These are phyloP conservation scores for Diversispora eburnea DNA, from an alignment of 192 early-diverging fungal genomes.

Conservation along the genomic window DNA sequence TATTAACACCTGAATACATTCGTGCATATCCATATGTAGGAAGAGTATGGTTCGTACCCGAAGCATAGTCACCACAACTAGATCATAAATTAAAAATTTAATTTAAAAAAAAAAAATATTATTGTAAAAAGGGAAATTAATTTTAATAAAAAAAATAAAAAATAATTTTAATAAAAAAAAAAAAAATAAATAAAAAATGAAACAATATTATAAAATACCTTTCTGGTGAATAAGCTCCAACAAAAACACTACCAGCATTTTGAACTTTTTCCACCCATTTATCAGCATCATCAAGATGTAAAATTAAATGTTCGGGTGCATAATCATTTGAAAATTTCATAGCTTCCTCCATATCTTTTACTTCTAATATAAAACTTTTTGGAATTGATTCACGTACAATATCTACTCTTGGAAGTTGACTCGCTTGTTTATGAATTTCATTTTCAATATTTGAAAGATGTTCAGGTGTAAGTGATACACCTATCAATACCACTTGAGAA, in stretches of 20 bases:
- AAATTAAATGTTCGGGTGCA: conserved; percentile 97
- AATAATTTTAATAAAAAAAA: background rate
- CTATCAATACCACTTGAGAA: conserved; percentile 93
- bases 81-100: background rate
- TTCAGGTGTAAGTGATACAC: conserved; percentile 65
- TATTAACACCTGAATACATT: conserved; percentile 99
- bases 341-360: conserved; percentile 70
- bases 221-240: conserved; percentile 94
- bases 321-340: conserved; percentile 93
- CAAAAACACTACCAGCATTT: conserved; percentile 97
- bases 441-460: conserved; percentile 73
- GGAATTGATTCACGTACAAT: conserved; percentile 87
- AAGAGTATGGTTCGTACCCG: conserved; percentile 98
- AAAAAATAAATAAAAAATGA: background rate
- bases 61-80: conserved; percentile 98
- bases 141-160: background rate
- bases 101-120: conserved; percentile 6
- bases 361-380: conserved; percentile 76
- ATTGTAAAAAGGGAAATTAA: background rate
- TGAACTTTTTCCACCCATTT: conserved; percentile 58
- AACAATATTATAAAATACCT: conserved; percentile 49
- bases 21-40: conserved; percentile 97
- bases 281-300: conserved; percentile 80
- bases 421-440: conserved; percentile 80
- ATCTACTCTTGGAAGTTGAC: conserved; percentile 76